Evolutionary conservation across 1,139 yeast genomes (phyloP), one percentile per base, ranked within the genome.

Genomic region (Yamadazyma diospyri): DNA sequence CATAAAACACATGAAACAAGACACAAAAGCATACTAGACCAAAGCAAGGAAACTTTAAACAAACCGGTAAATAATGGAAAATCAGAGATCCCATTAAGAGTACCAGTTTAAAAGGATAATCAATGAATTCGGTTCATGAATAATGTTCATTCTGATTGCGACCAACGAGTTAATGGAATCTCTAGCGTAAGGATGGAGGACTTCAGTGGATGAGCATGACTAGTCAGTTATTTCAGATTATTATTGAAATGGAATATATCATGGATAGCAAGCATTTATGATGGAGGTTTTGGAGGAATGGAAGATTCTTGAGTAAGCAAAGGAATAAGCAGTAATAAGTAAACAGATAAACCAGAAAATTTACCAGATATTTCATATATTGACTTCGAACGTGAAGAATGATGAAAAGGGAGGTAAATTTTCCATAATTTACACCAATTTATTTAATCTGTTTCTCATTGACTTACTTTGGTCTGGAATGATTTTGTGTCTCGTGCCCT

Each of bases 1-100:
- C n/a, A n/a, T n/a, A n/a, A n/a, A n/a, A n/a, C n/a, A n/a, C n/a
- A n/a, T n/a, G n/a, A n/a, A n/a, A 16, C n/a, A 4, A 22, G 22
- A 20, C 38, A 35, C 35, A 31, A 35, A 28, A 22, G 23, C 8
- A 20, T 30, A 32, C 14, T 34, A 39, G 42, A 39, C 42, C 42
- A 39, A 37, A 34, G 26, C 30, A 39, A 37, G 40, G 39, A 37
- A 39, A 37, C 42, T 29, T 21, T 18, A 34, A 25, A 31, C 23
- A 26, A 35, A 34, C 36, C 27, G 26, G 34, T 21, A 33, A 33
- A 32, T 30, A 20, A 17, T 32, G 34, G 29, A 31, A 35, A 29
- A 25, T 32, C 29, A 33, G 38, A 35, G 38, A 35, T 32, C 31
- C 38, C 37, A 34, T 25, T 28, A 30, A 27, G 30, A 27, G 30